Percentiles rank a stretch among this genome's conserved stretches.
Conservation (phyloP, 176 grass and related monocot genomes). For the Canna indica region DNA sequence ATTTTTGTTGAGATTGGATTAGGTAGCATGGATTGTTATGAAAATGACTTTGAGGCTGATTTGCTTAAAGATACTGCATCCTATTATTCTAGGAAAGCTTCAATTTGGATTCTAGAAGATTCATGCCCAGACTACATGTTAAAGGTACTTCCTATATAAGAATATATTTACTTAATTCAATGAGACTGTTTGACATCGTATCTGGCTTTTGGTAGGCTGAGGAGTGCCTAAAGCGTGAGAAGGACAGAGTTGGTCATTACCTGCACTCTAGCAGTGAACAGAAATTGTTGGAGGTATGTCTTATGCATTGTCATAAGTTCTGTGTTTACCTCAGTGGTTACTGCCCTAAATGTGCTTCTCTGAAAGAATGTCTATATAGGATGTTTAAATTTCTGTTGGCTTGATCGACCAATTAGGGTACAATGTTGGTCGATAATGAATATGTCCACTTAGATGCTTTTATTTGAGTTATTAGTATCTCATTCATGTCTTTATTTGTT, state of each 20-base stretch:
- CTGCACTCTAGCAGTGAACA: slow-evolving; percentile 88
- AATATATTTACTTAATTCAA: background rate
- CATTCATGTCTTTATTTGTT: background rate
- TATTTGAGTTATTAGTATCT: background rate
- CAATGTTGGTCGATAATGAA: background rate
- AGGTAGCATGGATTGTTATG: slow-evolving; percentile 74
- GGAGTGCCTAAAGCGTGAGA: slow-evolving; percentile 80
- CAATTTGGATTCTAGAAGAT: slow-evolving; percentile 88
- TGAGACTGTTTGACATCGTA: slow-evolving; percentile 11
- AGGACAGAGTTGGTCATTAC: slow-evolving; percentile 88
- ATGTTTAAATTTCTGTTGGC: background rate
- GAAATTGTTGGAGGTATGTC: slow-evolving; percentile 80
- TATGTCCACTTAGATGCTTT: background rate
- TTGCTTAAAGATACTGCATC: slow-evolving; percentile 78
- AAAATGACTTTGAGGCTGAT: slow-evolving; percentile 77
- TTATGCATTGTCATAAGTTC: slow-evolving; percentile 3
- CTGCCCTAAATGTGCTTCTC: background rate
- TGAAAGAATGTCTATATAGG: background rate
- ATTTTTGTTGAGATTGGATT: slow-evolving; percentile 96
- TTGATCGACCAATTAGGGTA: background rate
- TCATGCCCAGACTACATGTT: slow-evolving; percentile 95
- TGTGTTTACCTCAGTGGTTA: background rate
- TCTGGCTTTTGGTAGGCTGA: slow-evolving; percentile 57
- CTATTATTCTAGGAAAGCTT: slow-evolving; percentile 92
- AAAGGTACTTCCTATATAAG: slow-evolving; percentile 39